Conservation (phyloP, 1,139 yeast genomes). For the Candida smagusa region DNA sequence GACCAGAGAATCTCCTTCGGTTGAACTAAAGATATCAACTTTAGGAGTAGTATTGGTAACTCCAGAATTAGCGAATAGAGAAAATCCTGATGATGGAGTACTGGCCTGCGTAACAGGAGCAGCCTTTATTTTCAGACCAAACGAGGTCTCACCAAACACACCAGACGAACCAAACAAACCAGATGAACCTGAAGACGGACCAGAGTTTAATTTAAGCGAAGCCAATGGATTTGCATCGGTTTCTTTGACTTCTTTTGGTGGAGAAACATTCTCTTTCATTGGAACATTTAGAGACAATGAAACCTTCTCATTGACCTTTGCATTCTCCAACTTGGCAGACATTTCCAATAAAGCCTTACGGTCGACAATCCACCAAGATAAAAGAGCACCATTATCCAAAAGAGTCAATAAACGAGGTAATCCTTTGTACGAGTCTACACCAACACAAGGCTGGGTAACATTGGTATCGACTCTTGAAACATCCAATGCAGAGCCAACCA, state of each 20-base stretch:
- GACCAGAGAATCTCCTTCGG: no score
- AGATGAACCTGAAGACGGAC: slow-evolving; percentile 5
- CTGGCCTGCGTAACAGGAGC: not conserved
- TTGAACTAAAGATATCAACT: no score
- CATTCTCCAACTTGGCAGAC: slow-evolving; percentile 16
- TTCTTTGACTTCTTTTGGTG: not conserved
- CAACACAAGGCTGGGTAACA: slow-evolving; percentile 53
- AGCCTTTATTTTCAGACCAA: not conserved
- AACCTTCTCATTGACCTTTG: no score
- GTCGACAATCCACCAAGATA: slow-evolving; percentile 66
- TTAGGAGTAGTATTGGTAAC: not conserved
- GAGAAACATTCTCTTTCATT: no score
- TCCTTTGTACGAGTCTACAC: slow-evolving; percentile 49
- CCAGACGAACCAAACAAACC: slow-evolving; percentile 6
- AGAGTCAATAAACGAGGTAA: slow-evolving; percentile 64
- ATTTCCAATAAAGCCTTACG: slow-evolving; percentile 39
- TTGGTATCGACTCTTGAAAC: slow-evolving; percentile 34
- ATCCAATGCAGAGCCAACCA: slow-evolving; percentile 68
- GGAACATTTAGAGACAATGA: no score
- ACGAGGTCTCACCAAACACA: slow-evolving; percentile 2
- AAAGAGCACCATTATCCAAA: slow-evolving; percentile 59
- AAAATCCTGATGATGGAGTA: no score
- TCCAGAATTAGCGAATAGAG: not conserved
- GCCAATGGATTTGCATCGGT: slow-evolving; percentile 2
- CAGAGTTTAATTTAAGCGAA: slow-evolving; percentile 2